Base-by-base conservation (phyloP, 2,329 filamentous ascomycete genomes). In the Dactylellina leptospora region DNA sequence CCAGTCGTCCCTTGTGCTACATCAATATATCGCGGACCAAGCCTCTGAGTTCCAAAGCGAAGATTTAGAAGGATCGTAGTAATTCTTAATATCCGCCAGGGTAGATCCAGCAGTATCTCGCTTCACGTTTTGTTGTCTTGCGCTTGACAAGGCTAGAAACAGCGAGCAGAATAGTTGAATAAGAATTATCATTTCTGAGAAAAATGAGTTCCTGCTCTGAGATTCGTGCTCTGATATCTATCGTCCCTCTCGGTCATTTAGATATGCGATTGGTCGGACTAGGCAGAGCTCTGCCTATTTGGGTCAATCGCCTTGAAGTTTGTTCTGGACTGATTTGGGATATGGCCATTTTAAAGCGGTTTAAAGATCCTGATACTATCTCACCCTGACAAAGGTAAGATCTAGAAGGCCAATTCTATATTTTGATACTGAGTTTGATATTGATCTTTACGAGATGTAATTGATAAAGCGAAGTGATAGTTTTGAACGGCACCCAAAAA, bases 231-330 rank as follows among this genome's bases (percentile, higher is more conserved):
- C 38, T 8, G 8, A 42, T 42, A 9, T 42, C 16, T 42, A 8
- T 10, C 8, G 8, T 42, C 8, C 38, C 38, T 9, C 6, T 11
- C 4, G 38, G 6, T 13, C 6, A 33, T 33, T 6, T 33, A 42
- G 38, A n/a, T 42, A 18, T 42, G 38, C 38, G n/a, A 42, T 42
- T 18, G 38, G 38, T 16, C 16, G 16, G 4, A 42, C 16, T 42
- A 42, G 38, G 38, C 38, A 42, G 38, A 42, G 38, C 28, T 33
- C n/a, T n/a, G n/a, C n/a, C n/a, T n/a, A n/a, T n/a, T n/a, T n/a
- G n/a, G n/a, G n/a, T n/a, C n/a, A n/a, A n/a, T n/a, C n/a, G n/a
- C n/a, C n/a, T n/a, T n/a, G n/a, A n/a, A n/a, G n/a, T n/a, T n/a
- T n/a, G n/a, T n/a, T n/a, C n/a, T n/a, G n/a, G n/a, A n/a, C n/a